phyloP scores from a whole-genome alignment of 768 basidiomycete genomes.

The Coprinopsis sp. region DNA sequence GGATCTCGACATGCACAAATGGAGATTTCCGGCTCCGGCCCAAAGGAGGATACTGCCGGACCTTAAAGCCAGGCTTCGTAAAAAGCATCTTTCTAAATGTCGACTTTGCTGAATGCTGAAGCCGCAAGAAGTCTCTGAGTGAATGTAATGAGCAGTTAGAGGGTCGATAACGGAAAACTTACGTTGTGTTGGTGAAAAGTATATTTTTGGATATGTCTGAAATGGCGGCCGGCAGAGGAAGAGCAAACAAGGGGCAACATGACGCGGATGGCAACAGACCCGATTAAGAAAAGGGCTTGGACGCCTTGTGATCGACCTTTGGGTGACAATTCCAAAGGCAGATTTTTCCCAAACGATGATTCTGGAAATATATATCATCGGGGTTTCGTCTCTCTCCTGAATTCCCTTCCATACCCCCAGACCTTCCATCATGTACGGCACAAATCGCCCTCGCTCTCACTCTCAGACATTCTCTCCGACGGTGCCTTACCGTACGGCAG shows the following conservation, averaged over 20 bases:
- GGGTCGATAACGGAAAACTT: not conserved
- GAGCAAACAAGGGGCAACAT: conserved; percentile 8
- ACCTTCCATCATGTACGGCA: conserved; percentile 6
- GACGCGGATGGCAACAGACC: conserved; percentile 6
- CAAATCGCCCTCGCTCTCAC: conserved; percentile 11
- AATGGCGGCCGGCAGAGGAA: no score
- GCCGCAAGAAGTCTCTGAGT: not conserved
- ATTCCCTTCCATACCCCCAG: not conserved
- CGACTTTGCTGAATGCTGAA: not conserved
- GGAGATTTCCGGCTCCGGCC: conserved; percentile 4
- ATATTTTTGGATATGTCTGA: no score
- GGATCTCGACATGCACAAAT: not conserved
- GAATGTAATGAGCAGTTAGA: not conserved
- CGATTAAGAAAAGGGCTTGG: not conserved
- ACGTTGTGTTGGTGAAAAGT: no score
- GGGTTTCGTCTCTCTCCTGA: not conserved
- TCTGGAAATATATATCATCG: conserved; percentile 1
- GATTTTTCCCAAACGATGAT: not conserved
- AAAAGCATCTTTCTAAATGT: not conserved
- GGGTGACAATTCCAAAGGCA: not conserved
- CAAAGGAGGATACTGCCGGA: conserved; percentile 1
- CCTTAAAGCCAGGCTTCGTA: not conserved
- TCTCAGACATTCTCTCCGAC: conserved; percentile 8
- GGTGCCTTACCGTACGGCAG: conserved; percentile 11
- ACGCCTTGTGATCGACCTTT: conserved; percentile 9